These are phyloP conservation scores for Hanseniaspora lachancei DNA, from an alignment of 805 yeast genomes.

Conservation along the genomic window DNA sequence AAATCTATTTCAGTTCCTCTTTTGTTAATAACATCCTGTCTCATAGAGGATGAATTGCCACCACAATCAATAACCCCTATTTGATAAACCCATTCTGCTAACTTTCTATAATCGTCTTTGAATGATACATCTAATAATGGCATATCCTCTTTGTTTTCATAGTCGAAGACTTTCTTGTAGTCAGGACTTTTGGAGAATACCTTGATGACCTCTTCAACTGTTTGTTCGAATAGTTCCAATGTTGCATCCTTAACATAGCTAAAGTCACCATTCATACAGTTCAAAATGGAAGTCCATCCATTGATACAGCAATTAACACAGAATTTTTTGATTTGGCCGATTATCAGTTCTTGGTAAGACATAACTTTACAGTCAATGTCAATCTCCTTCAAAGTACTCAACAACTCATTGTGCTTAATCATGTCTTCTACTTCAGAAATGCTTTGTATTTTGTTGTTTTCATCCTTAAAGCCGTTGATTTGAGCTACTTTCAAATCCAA, in stretches of 20 bases:
- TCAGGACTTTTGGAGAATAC: slow-evolving; percentile 21
- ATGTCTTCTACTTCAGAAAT: slow-evolving; percentile 14
- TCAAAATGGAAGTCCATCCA: slow-evolving; percentile 64
- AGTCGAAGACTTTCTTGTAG: slow-evolving; percentile 22
- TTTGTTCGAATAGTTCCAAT: slow-evolving; percentile 22
- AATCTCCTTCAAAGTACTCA: slow-evolving; percentile 22
- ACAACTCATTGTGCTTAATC: slow-evolving; percentile 19
- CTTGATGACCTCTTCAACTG: slow-evolving; percentile 27
- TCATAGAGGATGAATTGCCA: slow-evolving; percentile 41
- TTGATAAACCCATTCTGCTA: slow-evolving; percentile 29
- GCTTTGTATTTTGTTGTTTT: slow-evolving; percentile 18
- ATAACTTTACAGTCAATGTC: slow-evolving; percentile 23
- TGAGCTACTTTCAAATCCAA: slow-evolving; percentile 51
- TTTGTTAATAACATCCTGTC: slow-evolving; percentile 40
- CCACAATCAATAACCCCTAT: slow-evolving; percentile 37
- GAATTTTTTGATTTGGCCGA: slow-evolving; percentile 62
- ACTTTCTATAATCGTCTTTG: slow-evolving; percentile 23
- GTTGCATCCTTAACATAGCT: slow-evolving; percentile 33
- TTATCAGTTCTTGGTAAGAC: slow-evolving; percentile 37
- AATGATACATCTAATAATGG: slow-evolving; percentile 18
- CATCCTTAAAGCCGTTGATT: slow-evolving; percentile 33
- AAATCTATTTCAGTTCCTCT: slow-evolving; percentile 65
- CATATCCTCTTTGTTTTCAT: slow-evolving; percentile 18
- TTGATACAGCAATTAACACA: slow-evolving; percentile 73
- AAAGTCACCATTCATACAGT: slow-evolving; percentile 68